Evolutionary conservation across 768 basidiomycete genomes (phyloP).

Genomic region (Mycena latifolia): DNA sequence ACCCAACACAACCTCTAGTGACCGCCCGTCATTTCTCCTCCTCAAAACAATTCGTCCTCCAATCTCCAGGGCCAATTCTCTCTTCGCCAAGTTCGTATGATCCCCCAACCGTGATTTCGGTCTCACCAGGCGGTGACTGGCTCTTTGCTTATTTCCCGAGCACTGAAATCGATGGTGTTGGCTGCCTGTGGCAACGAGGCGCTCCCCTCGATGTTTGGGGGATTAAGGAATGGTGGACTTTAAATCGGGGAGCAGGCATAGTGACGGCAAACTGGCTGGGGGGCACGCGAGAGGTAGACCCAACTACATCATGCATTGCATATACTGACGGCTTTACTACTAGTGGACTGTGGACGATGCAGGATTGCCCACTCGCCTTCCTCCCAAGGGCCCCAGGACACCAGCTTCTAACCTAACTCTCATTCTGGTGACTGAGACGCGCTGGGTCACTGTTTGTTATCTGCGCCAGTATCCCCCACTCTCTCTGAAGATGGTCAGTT

Average conservation of each 20-base stretch:
- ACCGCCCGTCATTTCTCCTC: conserved; percentile 78
- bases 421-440: conserved; percentile 74
- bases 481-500: conserved; percentile 60
- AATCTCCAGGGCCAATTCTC: conserved; percentile 64
- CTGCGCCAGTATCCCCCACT: conserved; percentile 56
- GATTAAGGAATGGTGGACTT: conserved; percentile 68
- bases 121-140: conserved; percentile 70
- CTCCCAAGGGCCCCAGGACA: conserved; percentile 67
- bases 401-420: conserved; percentile 68
- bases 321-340: conserved; percentile 5
- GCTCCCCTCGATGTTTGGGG: conserved; percentile 72
- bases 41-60: conserved; percentile 71
- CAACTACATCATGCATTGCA: neutral
- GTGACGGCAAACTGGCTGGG: conserved; percentile 75
- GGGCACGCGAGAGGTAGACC: conserved; percentile 67
- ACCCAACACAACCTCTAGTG: conserved; percentile 71
- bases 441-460: conserved; percentile 67
- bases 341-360: conserved; percentile 67
- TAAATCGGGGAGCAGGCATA: conserved; percentile 65
- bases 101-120: conserved; percentile 72
- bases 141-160: conserved; percentile 84
- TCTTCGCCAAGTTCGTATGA: conserved; percentile 62
- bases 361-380: conserved; percentile 66
- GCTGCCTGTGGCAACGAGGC: conserved; percentile 75
- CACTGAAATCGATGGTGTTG: conserved; percentile 60